Base-by-base conservation (phyloP, 345 rosid genomes). In the Linum usitatissimum region DNA sequence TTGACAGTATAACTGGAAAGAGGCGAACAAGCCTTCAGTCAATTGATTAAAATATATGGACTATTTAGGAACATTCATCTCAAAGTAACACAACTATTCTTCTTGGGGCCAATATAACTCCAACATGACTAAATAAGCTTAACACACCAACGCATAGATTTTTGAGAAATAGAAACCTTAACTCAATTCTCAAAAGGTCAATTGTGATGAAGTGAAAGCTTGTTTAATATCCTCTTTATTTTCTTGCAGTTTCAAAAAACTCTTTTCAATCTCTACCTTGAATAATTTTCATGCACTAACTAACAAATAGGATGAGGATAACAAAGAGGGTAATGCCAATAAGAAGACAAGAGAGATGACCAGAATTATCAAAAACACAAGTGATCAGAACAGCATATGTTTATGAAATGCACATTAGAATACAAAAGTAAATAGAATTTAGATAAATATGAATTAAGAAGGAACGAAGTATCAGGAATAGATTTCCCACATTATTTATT, bases 401-500 rank as follows among this genome's bases (percentile, higher is more conserved):
- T 45, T 10, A 45, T 45, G 13, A 45, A 10, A 45, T 45, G 17
- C 17, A 10, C 17, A 10, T 45, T 10, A 45, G 51, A 45, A 45
- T 10, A 3, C 51, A 15, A 45, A 45, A 45, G 51, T 45, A 45
- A 45, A 45, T 12, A 18, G 55, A 62, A 18, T 14, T 56, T 55
- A 34, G 59, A 30, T 15, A 54, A 12, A 60, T 31, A 56, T 55
- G 63, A 19, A 39, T 53, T 19, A 36, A 18, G 58, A 48, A 31
- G 42, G 12, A 55, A 65, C 20, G 10, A 71, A 9, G 48, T 18
- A 60, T 18, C 64, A 53, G 34, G 42, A 18, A 61, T 45, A 60
- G 56, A 65, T 20, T 64, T 36, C 21, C 9, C 28, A n/a, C 63
- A 36, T 42, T 68, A 39, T 30, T 68, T 17, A 48, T 57, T 57